A percentile compares a stretch with the other conserved stretches of the same genome.
phyloP scores from a whole-genome alignment of 257 asterid species.

The Nicotiana undulata region DNA sequence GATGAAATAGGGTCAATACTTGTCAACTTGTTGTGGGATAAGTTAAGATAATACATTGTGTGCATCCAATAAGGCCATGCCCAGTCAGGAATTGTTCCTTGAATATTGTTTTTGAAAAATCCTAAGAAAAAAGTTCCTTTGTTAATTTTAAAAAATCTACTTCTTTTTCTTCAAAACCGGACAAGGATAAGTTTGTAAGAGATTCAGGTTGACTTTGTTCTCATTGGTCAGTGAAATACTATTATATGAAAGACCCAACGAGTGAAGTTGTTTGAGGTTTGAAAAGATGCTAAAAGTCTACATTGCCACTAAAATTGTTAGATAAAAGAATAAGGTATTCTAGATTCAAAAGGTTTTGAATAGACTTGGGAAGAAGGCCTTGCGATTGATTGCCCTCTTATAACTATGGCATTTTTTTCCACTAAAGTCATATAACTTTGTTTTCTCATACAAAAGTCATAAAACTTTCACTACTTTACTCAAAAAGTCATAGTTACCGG shows the following conservation, averaged over 20 bases:
- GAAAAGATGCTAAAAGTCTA: not conserved
- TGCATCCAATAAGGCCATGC: not conserved
- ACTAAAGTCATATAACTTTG: too few species aligned
- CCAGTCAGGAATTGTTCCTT: not conserved
- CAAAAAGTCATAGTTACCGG: too few species aligned
- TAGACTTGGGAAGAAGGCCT: constrained; percentile 14
- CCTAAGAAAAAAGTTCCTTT: not conserved
- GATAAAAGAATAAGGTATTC: not conserved
- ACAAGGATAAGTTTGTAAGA: not conserved
- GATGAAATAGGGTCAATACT: too few species aligned
- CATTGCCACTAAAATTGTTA: too few species aligned
- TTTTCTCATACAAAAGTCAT: too few species aligned
- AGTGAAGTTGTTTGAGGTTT: not conserved
- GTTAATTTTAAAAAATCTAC: not conserved
- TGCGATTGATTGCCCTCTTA: constrained; percentile 4
- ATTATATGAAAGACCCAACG: not conserved
- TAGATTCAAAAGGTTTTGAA: constrained; percentile 13
- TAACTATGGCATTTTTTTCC: too few species aligned
- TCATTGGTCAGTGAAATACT: not conserved
- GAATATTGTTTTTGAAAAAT: not conserved
- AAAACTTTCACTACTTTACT: too few species aligned
- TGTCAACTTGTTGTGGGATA: too few species aligned
- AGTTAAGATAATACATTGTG: too few species aligned
- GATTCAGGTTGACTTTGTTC: too few species aligned
- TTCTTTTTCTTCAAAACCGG: too few species aligned